phyloP scores from a whole-genome alignment of 164 flowering plant species.

The Tinospora cordifolia region DNA sequence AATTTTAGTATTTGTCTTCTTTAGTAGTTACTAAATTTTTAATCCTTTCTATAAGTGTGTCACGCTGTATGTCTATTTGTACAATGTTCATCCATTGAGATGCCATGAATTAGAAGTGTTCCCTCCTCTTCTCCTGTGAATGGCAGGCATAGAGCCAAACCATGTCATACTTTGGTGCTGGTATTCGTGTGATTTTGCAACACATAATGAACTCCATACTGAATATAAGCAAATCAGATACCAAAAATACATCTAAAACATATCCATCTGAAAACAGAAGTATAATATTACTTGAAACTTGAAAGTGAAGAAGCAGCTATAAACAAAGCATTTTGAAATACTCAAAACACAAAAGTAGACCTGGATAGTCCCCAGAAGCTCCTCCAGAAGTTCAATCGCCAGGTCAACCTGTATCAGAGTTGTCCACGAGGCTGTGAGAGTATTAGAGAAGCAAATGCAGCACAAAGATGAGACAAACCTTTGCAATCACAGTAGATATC shows the following conservation, averaged over 20 bases:
- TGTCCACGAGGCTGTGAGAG: slow-evolving; percentile 1
- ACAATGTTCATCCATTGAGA: no score
- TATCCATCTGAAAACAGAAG: not conserved
- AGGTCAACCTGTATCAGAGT: slow-evolving; percentile 58
- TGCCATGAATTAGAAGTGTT: no score
- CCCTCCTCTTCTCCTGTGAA: no score
- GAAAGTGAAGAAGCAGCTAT: not conserved
- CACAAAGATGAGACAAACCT: slow-evolving; percentile 34
- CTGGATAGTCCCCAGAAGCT: slow-evolving; percentile 73
- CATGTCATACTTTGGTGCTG: no score
- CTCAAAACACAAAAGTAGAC: slow-evolving; percentile 22
- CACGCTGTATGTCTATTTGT: no score
- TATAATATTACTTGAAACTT: not conserved
- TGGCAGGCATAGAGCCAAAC: no score
- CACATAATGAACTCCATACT: not conserved
- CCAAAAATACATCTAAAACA: not conserved
- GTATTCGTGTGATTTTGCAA: no score
- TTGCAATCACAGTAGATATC: slow-evolving; percentile 65
- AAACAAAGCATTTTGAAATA: not conserved
- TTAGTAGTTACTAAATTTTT: no score
- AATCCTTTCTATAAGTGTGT: no score
- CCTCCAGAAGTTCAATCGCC: slow-evolving; percentile 75
- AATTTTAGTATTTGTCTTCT: no score
- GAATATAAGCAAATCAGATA: not conserved
- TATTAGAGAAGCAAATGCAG: not conserved